A percentile compares a stretch with the other conserved stretches of the same genome.
phyloP scores from a whole-genome alignment of 352 stramenopile species.

The Pythium utonaiense region DNA sequence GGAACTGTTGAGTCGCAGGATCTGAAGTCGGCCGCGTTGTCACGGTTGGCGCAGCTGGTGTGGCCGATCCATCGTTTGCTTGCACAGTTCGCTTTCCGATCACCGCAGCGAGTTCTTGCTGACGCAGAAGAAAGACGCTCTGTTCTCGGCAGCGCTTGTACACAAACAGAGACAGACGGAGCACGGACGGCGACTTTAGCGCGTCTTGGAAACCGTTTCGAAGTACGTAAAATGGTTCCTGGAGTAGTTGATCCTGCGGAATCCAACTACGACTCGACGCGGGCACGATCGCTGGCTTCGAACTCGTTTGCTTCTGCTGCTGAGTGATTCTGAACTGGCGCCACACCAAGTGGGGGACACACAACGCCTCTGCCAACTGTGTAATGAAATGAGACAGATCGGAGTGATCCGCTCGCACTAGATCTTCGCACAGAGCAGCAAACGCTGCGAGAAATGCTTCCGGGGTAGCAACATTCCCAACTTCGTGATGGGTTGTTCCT shows the following conservation, averaged over 20 bases:
- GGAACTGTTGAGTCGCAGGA: conserved; percentile 38
- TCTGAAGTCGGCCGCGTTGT: conserved; percentile 5
- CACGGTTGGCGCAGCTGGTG: background rate
- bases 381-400: conserved; percentile 28
- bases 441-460: conserved; percentile 25
- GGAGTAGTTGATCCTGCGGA: conserved; percentile 43
- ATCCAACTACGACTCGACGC: conserved; percentile 21
- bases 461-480: conserved; percentile 20
- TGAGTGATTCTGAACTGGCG: conserved; percentile 15
- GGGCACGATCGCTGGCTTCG: conserved; percentile 3
- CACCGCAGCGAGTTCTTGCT: conserved; percentile 33
- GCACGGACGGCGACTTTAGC: conserved; percentile 34
- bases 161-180: conserved; percentile 38
- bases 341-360: conserved; percentile 37
- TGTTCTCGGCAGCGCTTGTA: conserved; percentile 39
- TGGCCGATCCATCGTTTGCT: conserved; percentile 7
- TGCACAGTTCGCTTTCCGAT: conserved; percentile 14
- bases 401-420: conserved; percentile 27
- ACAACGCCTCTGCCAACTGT: conserved; percentile 42
- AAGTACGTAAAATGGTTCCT: conserved; percentile 54
- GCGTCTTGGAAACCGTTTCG: conserved; percentile 37
- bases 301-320: conserved; percentile 13
- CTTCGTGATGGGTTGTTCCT: background rate
- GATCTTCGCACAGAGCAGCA: conserved; percentile 31
- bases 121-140: conserved; percentile 38